Conservation (phyloP, 306 rosid species). For the Crotalaria pallida region DNA sequence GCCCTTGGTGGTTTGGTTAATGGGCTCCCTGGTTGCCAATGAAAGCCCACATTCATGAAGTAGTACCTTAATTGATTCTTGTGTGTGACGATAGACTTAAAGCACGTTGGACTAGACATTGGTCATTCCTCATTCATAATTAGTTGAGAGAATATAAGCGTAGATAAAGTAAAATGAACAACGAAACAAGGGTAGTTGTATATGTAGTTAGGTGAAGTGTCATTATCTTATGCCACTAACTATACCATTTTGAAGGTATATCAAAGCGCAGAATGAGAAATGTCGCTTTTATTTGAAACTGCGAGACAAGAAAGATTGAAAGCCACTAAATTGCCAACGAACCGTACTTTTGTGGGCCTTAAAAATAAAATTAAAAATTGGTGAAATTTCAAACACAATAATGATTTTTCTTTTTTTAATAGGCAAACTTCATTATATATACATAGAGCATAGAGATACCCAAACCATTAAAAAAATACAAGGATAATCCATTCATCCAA, state of each 20-base stretch:
- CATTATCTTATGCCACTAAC: slow-evolving; percentile 36
- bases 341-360: slow-evolving; percentile 34
- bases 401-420: background rate
- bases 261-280: slow-evolving; percentile 32
- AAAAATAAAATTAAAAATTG: background rate
- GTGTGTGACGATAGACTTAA: slow-evolving; percentile 10
- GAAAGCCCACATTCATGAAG: slow-evolving; percentile 20
- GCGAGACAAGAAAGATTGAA: slow-evolving; percentile 29
- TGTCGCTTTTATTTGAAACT: slow-evolving; percentile 40
- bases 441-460: no score
- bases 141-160: slow-evolving; percentile 19
- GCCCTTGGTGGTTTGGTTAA: background rate
- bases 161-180: slow-evolving; percentile 21
- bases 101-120: slow-evolving; percentile 26
- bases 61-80: background rate
- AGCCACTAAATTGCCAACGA: slow-evolving; percentile 44
- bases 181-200: slow-evolving; percentile 22
- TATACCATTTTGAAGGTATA: slow-evolving; percentile 28
- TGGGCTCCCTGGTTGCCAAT: slow-evolving; percentile 16
- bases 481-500: no score
- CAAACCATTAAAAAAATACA: no score
- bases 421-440: no score
- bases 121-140: slow-evolving; percentile 22
- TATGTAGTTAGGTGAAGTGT: slow-evolving; percentile 43
- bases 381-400: background rate